Evolutionary conservation across 192 early-diverging fungal genomes (phyloP).

Genomic region (Backusella mclennaniae): DNA sequence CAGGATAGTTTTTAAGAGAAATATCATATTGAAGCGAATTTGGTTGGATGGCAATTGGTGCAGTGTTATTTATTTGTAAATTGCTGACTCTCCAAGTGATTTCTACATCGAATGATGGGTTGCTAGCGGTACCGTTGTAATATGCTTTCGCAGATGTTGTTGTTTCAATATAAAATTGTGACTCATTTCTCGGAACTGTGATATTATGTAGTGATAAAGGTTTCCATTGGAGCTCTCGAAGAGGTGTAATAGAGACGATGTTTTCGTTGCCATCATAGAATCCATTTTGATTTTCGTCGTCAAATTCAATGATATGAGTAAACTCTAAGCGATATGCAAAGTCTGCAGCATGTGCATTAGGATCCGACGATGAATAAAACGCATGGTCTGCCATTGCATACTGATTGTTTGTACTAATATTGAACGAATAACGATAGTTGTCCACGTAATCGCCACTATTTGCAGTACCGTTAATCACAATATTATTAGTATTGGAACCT

Average conservation of each 20-base stretch:
- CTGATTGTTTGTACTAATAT: conserved; percentile 16
- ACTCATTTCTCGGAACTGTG: conserved; percentile 15
- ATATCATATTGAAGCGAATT: conserved; percentile 38
- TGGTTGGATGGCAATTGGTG: conserved; percentile 25
- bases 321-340: conserved; percentile 31
- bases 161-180: conserved; percentile 24
- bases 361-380: conserved; percentile 32
- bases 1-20: conserved; percentile 14
- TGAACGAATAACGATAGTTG: conserved; percentile 29
- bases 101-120: conserved; percentile 15
- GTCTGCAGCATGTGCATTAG: conserved; percentile 24
- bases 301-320: conserved; percentile 31
- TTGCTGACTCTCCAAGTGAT: conserved; percentile 19
- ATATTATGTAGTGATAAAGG: conserved; percentile 20
- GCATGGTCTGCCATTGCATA: conserved; percentile 22
- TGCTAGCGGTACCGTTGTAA: conserved; percentile 8
- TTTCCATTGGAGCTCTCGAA: conserved; percentile 26
- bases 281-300: conserved; percentile 35
- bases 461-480: conserved; percentile 34
- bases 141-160: conserved; percentile 11
- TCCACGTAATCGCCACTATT: conserved; percentile 7
- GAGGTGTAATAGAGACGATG: conserved; percentile 17
- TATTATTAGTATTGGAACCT: conserved; percentile 7
- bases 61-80: conserved; percentile 34
- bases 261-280: conserved; percentile 26